These are phyloP conservation scores for Gonapodya sp. DNA, from an alignment of 192 early-diverging fungal species.

Conservation along the genomic window DNA sequence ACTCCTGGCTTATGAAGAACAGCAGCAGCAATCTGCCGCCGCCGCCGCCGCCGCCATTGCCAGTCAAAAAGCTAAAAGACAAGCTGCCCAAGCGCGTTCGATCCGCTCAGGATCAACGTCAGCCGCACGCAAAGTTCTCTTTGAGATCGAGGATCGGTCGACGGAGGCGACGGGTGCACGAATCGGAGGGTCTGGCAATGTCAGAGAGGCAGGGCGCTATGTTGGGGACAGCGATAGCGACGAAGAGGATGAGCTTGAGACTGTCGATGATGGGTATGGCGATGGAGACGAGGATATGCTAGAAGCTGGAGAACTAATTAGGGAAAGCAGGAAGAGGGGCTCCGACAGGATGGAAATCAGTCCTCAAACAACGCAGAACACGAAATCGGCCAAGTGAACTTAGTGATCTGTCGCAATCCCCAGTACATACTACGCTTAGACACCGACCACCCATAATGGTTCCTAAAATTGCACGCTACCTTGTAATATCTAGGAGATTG, in stretches of 20 bases:
- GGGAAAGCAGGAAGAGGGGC: too few species aligned
- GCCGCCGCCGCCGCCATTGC: neutral
- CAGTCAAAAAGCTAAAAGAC: slow-evolving; percentile 1
- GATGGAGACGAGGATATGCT: slow-evolving; percentile 13
- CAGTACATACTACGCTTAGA: too few species aligned
- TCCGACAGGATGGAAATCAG: too few species aligned
- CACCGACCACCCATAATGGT: too few species aligned
- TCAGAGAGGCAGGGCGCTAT: neutral
- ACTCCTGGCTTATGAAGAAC: slow-evolving; percentile 38
- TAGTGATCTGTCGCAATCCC: too few species aligned
- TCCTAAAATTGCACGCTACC: too few species aligned
- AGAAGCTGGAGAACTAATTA: too few species aligned
- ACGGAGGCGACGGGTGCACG: neutral
- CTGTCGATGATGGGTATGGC: slow-evolving; percentile 10
- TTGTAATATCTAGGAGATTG: too few species aligned
- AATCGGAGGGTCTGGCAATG: neutral
- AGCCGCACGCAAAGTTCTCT: neutral
- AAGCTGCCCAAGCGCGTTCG: neutral
- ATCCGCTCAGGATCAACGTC: neutral
- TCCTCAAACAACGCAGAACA: too few species aligned
- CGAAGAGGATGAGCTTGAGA: slow-evolving; percentile 10
- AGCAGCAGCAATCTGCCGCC: slow-evolving; percentile 5
- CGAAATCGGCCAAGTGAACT: too few species aligned
- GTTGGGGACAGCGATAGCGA: neutral
- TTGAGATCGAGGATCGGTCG: neutral